phyloP scores from a whole-genome alignment of 2,329 filamentous ascomycete species.

The Arthrobotrys iridis region DNA sequence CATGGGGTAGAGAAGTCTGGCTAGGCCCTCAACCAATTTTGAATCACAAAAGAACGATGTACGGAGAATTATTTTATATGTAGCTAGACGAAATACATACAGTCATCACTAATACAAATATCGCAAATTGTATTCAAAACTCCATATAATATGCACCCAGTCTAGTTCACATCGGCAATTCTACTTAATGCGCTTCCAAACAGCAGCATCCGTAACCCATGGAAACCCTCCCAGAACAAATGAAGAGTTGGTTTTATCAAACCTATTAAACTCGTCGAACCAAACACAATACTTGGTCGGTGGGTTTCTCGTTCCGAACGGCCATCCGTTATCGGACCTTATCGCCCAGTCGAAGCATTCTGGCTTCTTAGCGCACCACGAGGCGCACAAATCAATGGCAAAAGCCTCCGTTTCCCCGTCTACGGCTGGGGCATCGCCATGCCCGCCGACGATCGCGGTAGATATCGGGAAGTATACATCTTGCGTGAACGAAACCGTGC shows the following conservation, averaged over 20 bases:
- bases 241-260: conserved; percentile 4
- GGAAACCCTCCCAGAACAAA: conserved; percentile 1
- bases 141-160: no score
- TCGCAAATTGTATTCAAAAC: no score
- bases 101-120: no score
- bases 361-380: conserved; percentile 25
- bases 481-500: conserved; percentile 27
- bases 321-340: conserved; percentile 25
- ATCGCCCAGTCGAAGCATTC: conserved; percentile 27
- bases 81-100: no score
- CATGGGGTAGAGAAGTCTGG: no score
- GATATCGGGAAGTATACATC: conserved; percentile 23
- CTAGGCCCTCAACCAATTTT: no score
- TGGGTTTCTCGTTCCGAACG: conserved; percentile 14
- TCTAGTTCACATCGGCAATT: no score
- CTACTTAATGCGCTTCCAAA: conserved; percentile 28
- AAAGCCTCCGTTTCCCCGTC: conserved; percentile 28
- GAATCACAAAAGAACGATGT: no score
- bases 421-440: conserved; percentile 13
- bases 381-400: conserved; percentile 13
- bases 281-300: conserved; percentile 29
- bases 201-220: conserved; percentile 28
- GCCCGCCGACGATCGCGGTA: conserved; percentile 6
- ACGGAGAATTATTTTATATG: no score
- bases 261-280: conserved; percentile 6